These are phyloP conservation scores for Pythium inflatum DNA, from an alignment of 352 stramenopile species.

Conservation along the genomic window DNA sequence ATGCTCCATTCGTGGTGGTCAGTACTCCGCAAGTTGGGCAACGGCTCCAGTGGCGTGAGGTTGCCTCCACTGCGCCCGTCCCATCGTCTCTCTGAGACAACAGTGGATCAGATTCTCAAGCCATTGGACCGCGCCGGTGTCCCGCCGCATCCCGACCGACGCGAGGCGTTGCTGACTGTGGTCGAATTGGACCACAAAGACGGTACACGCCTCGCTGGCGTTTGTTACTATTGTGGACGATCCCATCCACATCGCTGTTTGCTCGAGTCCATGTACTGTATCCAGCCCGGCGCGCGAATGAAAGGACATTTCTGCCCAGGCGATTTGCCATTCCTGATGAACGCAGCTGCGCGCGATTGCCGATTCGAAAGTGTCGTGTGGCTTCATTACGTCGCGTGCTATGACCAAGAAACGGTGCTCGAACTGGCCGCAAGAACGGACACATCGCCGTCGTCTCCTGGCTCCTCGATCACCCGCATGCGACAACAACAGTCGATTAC, in stretches of 20 bases:
- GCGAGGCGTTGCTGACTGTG: background rate
- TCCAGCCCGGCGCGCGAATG: too few species aligned
- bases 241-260: too few species aligned
- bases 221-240: too few species aligned
- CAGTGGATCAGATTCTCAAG: background rate
- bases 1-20: constrained; percentile 4
- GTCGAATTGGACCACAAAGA: background rate
- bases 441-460: background rate
- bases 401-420: constrained; percentile 1
- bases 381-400: background rate
- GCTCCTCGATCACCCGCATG: background rate
- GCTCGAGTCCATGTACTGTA: too few species aligned
- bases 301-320: background rate
- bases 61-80: too few species aligned
- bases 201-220: too few species aligned
- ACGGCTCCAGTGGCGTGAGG: background rate
- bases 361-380: constrained; percentile 6
- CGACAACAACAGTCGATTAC: background rate
- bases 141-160: background rate
- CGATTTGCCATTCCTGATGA: background rate
- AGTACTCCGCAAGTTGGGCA: background rate
- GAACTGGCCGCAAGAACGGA: background rate
- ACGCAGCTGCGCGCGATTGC: background rate
- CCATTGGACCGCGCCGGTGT: background rate
- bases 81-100: background rate